Evolutionary conservation across 208 protist genomes (phyloP), one percentile per base, ranked within the genome.

Genomic region (Crithidia fasciculata): DNA sequence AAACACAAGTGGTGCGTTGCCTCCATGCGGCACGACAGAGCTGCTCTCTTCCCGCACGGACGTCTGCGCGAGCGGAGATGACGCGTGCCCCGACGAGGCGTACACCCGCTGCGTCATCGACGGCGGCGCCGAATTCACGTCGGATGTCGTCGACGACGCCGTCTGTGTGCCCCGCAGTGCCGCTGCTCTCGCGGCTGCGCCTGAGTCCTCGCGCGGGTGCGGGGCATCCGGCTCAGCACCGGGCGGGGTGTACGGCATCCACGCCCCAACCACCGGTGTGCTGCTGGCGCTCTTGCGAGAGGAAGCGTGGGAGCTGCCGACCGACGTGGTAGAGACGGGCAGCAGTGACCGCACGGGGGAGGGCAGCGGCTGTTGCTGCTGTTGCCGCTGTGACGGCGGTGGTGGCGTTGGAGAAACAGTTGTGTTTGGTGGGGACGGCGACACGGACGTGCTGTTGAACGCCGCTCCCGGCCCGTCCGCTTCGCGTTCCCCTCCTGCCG

Each of bases 181-280:
- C 28, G 28, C 28, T 8, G 50, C 50, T 8, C 50, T 15, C 50
- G 50, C 8, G n/a, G 8, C 16, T 19, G 16, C 49, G 15, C 60
- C 15, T 37, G 10, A 49, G 3, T 8, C 63, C 15, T 69, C 63
- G 5, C 52, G 37, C 2, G 16, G 63, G 15, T 8, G 10, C 15
- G 58, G 50, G 13, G n/a, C 3, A 2, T 57, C n/a, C 5, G 63
- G 28, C n/a, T 69, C 39, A 15, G 50, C 44, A 5, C 8, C 39
- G 0, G 63, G 63, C 43, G 63, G 63, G 15, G 50, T 69, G 50
- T 69, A 69, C 28, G 62, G 62, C 19, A 69, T 37, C 49, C 63
- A 59, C 28, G 40, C 39, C 15, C 63, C 63, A n/a, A 69, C 36
- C 52, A 39, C 8, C 19, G 63, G 40, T 3, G 50, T 57, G 63